Conservation (phyloP, 1,284 basidiomycete species). For the Boletus semigastroideus region DNA sequence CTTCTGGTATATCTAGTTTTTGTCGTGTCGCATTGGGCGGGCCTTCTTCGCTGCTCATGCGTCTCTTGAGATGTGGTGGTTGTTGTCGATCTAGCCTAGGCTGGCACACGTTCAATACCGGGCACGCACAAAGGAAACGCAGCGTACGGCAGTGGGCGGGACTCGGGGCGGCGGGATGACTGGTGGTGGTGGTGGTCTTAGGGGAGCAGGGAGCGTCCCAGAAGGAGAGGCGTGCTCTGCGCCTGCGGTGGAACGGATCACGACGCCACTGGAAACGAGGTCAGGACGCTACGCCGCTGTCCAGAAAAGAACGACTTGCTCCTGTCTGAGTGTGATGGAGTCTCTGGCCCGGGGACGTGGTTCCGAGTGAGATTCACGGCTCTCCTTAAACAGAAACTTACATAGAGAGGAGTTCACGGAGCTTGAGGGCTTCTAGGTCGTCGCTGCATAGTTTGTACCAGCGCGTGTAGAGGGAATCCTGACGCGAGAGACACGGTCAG, state of each 20-base stretch:
- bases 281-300: conserved; percentile 8
- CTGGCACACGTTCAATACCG: conserved; percentile 1
- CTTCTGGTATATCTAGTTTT: conserved; percentile 11
- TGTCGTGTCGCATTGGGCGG: conserved; percentile 11
- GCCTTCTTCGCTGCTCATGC: neutral
- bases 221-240: neutral
- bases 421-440: conserved; percentile 23
- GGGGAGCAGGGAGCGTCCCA: neutral
- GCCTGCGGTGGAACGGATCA: conserved; percentile 14
- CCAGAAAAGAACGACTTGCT: conserved; percentile 16
- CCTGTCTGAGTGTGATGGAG: conserved; percentile 25
- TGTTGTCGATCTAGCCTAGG: conserved; percentile 14
- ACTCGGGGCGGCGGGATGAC: neutral
- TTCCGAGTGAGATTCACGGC: conserved; percentile 10
- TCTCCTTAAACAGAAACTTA: conserved; percentile 6
- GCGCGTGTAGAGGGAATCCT: conserved; percentile 25
- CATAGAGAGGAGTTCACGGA: conserved; percentile 30
- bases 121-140: too few relatives aligned
- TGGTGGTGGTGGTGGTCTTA: neutral
- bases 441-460: conserved; percentile 27
- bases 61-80: conserved; percentile 14
- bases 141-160: conserved; percentile 18
- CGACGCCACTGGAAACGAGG: conserved; percentile 10
- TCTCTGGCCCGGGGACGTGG: conserved; percentile 19
- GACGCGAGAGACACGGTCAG: neutral